These are phyloP conservation scores for Scheffersomyces quercinus DNA, from an alignment of 1,139 yeast species.

Conservation along the genomic window DNA sequence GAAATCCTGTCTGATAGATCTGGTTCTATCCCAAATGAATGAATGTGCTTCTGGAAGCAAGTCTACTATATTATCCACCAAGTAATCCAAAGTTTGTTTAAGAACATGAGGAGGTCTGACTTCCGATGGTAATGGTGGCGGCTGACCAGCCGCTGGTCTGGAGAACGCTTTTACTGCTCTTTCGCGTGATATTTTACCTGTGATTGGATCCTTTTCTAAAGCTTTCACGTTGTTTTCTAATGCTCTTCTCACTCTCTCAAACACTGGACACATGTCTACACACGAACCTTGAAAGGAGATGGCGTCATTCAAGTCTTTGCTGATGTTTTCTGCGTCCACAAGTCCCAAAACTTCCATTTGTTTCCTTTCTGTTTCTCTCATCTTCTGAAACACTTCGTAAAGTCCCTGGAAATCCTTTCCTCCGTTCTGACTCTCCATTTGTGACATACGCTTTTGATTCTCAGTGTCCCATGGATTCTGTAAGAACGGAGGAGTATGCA, in stretches of 20 bases:
- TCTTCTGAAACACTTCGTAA: slow-evolving; percentile 58
- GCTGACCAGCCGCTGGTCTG: slow-evolving; percentile 98
- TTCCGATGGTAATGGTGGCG: slow-evolving; percentile 96
- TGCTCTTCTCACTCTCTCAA: slow-evolving; percentile 86
- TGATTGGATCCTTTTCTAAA: slow-evolving; percentile 67
- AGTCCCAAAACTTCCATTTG: slow-evolving; percentile 81
- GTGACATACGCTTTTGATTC: slow-evolving; percentile 41
- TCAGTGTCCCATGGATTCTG: slow-evolving; percentile 43
- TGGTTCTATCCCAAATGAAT: slow-evolving; percentile 98
- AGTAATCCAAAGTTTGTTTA: slow-evolving; percentile 62
- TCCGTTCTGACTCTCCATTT: slow-evolving; percentile 31
- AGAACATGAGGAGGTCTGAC: slow-evolving; percentile 89
- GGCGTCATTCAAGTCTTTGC: slow-evolving; percentile 84
- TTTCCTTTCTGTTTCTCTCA: slow-evolving; percentile 75
- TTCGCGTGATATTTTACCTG: slow-evolving; percentile 61
- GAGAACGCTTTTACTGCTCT: slow-evolving; percentile 91
- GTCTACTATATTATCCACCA: slow-evolving; percentile 62
- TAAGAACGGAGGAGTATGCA: slow-evolving; percentile 34
- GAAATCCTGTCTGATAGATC: slow-evolving; percentile 95
- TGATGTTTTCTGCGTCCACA: slow-evolving; percentile 84
- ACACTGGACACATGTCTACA: slow-evolving; percentile 90
- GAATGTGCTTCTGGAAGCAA: slow-evolving; percentile 83
- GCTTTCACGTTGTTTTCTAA: slow-evolving; percentile 84
- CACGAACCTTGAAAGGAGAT: slow-evolving; percentile 87
- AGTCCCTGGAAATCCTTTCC: slow-evolving; percentile 45